phyloP scores from a whole-genome alignment of 495 filamentous ascomycete genomes.

The Xylaria bambusicola region DNA sequence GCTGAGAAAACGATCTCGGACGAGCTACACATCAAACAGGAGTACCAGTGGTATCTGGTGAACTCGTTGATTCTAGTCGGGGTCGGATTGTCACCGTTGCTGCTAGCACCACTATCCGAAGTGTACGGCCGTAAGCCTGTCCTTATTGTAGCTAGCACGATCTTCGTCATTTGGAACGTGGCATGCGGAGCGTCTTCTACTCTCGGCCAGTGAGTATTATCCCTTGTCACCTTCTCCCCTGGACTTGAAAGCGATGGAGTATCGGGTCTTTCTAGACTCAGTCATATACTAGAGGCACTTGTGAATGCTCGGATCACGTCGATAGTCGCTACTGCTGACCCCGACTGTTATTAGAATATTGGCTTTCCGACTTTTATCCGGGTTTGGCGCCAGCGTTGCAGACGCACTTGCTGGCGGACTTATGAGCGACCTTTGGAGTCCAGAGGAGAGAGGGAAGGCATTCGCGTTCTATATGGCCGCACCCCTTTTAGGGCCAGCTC shows the following conservation, averaged over 20 bases:
- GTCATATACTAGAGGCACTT: no score
- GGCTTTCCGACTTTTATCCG: background rate
- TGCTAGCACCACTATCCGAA: background rate
- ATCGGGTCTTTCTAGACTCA: no score
- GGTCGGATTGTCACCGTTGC: background rate
- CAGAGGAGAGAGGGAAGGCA: background rate
- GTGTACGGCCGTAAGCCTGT: background rate
- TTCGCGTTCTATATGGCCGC: background rate
- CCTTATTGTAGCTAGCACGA: background rate
- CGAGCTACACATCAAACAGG: background rate
- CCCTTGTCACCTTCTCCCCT: no score
- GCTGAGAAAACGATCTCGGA: background rate
- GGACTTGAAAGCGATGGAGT: no score
- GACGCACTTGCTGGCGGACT: background rate
- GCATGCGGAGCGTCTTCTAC: background rate
- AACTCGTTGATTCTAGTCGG: background rate
- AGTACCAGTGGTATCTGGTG: background rate
- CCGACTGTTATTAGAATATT: background rate
- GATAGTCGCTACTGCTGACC: no score
- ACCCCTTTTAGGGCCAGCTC: slow-evolving; percentile 23
- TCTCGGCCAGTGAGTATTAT: background rate
- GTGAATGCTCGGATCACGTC: no score
- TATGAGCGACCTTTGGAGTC: background rate
- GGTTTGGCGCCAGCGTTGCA: background rate
- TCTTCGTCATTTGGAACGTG: background rate